A percentile compares a stretch with the other conserved stretches of the same genome.
Evolutionary conservation across 2,329 filamentous ascomycete species (phyloP).

Genomic region (Lecanicillium sp.): DNA sequence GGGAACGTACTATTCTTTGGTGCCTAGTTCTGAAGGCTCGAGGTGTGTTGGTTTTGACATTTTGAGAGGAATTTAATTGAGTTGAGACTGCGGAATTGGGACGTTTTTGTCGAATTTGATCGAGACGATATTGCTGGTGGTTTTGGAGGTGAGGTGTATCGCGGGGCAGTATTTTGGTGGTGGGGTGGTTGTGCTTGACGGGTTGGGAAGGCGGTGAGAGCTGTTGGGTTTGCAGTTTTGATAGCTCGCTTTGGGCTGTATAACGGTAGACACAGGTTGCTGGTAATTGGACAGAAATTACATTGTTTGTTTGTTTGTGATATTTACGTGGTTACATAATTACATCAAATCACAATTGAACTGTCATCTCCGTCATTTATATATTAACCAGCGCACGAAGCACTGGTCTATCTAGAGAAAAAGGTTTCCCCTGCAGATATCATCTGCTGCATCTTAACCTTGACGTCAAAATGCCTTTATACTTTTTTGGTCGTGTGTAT

Average conservation of each 20-base stretch:
- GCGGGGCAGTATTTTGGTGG: not conserved
- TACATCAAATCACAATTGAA: no score
- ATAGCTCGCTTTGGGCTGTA: no score
- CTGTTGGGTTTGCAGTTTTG: no score
- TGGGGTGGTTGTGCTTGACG: not conserved
- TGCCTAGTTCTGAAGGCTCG: conserved; percentile 72
- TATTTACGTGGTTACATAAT: no score
- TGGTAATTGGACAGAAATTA: no score
- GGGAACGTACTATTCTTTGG: conserved; percentile 73
- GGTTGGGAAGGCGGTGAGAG: conserved; percentile 6
- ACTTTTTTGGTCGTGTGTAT: no score
- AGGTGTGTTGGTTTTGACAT: conserved; percentile 51
- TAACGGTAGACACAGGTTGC: no score
- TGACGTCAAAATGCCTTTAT: no score
- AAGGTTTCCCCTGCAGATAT: no score
- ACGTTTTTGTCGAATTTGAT: not conserved
- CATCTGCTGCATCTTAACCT: no score
- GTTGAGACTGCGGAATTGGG: not conserved
- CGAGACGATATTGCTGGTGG: not conserved
- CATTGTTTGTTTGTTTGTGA: no score
- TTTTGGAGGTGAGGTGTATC: not conserved
- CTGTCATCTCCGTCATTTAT: conserved; percentile 6
- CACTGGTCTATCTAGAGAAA: no score
- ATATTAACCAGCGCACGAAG: conserved; percentile 2
- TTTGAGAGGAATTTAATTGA: not conserved